Percentiles rank a stretch among this genome's conserved stretches.
Evolutionary conservation across 768 basidiomycete genomes (phyloP).

Genomic region (Xerocomellus chrysenteron): DNA sequence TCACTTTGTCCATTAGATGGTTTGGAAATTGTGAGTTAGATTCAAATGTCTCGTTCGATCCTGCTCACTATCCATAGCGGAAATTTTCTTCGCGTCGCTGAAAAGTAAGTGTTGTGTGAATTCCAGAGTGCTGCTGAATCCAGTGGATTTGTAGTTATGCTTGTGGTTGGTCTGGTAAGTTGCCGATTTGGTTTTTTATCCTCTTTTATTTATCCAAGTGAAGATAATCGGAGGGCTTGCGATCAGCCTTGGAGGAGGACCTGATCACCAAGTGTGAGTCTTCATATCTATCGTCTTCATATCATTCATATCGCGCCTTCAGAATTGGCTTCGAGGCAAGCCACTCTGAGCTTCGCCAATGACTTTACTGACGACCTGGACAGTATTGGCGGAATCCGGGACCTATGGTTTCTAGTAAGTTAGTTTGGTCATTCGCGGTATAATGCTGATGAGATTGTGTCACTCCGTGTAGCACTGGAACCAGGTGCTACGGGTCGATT

Average conservation of each 20-base stretch:
- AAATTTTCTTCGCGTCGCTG: constrained; percentile 22
- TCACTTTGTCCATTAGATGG: constrained; percentile 27
- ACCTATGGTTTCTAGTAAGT: constrained; percentile 24
- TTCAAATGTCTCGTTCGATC: background rate
- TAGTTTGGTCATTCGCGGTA: background rate
- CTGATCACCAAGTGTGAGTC: constrained; percentile 41
- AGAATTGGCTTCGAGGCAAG: constrained; percentile 22
- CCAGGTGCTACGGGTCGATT: constrained; percentile 23
- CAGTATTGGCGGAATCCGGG: constrained; percentile 27
- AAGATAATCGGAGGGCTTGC: constrained; percentile 45
- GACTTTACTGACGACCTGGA: background rate
- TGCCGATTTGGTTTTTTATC: background rate
- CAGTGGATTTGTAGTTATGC: constrained; percentile 28
- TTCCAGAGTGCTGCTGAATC: background rate
- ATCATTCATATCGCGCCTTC: background rate
- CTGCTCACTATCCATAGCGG: constrained; percentile 17
- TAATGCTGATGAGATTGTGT: background rate
- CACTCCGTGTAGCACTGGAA: constrained; percentile 11
- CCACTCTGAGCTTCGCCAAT: background rate
- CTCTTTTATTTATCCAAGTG: background rate
- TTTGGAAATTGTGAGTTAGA: constrained; percentile 21
- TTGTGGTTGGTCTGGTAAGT: constrained; percentile 36
- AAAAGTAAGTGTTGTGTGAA: constrained; percentile 16
- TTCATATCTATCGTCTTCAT: constrained; percentile 33
- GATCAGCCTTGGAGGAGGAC: constrained; percentile 60